These are phyloP conservation scores for Retiboletus flavoniger DNA, from an alignment of 1,284 basidiomycete genomes.

Conservation along the genomic window DNA sequence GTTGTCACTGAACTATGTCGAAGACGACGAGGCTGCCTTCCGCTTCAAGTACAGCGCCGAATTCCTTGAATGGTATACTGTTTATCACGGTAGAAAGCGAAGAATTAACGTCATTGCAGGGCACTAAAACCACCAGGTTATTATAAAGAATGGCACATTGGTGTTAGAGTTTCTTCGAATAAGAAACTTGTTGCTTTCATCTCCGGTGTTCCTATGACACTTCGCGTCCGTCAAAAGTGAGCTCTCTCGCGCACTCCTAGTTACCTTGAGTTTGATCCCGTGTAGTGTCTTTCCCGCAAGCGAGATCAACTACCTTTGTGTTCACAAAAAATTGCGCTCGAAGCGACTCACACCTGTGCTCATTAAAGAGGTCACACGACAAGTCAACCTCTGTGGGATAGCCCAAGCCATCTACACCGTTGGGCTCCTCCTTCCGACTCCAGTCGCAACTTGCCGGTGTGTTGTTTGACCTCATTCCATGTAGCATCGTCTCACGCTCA, in stretches of 20 bases:
- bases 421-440: constrained; percentile 88
- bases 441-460: constrained; percentile 78
- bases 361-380: constrained; percentile 97
- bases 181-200: constrained; percentile 98
- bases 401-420: constrained; percentile 99
- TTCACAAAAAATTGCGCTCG: constrained; percentile 96
- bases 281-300: constrained; percentile 67
- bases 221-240: constrained; percentile 80
- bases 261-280: constrained; percentile 3
- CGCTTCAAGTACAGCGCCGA: constrained; percentile 95
- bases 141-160: constrained; percentile 92
- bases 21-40: constrained; percentile 95
- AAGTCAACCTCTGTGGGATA: constrained; percentile 84
- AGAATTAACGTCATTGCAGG: constrained; percentile 48
- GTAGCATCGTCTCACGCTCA: constrained; percentile 4
- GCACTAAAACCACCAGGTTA: constrained; percentile 94
- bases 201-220: constrained; percentile 85
- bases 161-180: constrained; percentile 87
- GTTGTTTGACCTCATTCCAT: constrained; percentile 22
- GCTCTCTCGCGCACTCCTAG: constrained; percentile 23
- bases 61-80: constrained; percentile 84
- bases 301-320: constrained; percentile 98
- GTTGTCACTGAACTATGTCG: constrained; percentile 92
- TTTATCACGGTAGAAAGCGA: background rate
- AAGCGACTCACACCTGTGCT: constrained; percentile 95